Evolutionary conservation across 2,329 filamentous ascomycete species (phyloP).

Genomic region (Alternaria infectoria): DNA sequence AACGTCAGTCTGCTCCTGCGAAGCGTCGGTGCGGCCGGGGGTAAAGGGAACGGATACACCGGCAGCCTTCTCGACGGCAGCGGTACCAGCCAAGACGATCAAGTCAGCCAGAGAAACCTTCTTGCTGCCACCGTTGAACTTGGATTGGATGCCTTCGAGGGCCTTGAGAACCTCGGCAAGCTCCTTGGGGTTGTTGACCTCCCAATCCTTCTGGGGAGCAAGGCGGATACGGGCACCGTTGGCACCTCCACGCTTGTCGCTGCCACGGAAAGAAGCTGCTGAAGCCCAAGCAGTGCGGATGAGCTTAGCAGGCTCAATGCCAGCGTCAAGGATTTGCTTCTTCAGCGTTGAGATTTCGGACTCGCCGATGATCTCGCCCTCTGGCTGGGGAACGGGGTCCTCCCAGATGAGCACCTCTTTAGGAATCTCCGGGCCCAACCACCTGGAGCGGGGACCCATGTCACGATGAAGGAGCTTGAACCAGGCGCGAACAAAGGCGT

Average conservation of each 20-base stretch:
- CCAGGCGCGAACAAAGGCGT: conserved; percentile 76
- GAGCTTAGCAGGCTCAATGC: conserved; percentile 66
- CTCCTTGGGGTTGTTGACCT: conserved; percentile 74
- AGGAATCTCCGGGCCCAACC: conserved; percentile 77
- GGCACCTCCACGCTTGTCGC: conserved; percentile 82
- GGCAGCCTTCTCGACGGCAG: conserved; percentile 75
- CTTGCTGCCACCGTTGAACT: conserved; percentile 71
- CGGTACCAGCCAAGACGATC: conserved; percentile 75
- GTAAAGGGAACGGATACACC: conserved; percentile 71
- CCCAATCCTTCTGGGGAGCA: conserved; percentile 73
- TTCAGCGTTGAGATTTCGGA: conserved; percentile 70
- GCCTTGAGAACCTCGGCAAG: conserved; percentile 66
- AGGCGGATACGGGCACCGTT: conserved; percentile 81
- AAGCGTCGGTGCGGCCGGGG: conserved; percentile 74
- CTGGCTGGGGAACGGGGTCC: conserved; percentile 69
- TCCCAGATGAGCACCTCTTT: conserved; percentile 75
- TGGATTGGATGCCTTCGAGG: conserved; percentile 69
- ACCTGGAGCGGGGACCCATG: conserved; percentile 73
- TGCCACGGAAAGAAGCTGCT: conserved; percentile 54
- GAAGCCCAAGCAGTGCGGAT: conserved; percentile 57
- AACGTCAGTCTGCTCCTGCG: conserved; percentile 73
- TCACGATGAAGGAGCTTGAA: conserved; percentile 86
- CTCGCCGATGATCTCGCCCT: conserved; percentile 66
- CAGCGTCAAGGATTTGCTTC: conserved; percentile 69
- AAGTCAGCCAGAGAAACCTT: conserved; percentile 79